Percentiles rank a stretch among this genome's conserved stretches.
These are phyloP conservation scores for Pythium coloratum DNA, from an alignment of 352 stramenopile species.

Conservation along the genomic window DNA sequence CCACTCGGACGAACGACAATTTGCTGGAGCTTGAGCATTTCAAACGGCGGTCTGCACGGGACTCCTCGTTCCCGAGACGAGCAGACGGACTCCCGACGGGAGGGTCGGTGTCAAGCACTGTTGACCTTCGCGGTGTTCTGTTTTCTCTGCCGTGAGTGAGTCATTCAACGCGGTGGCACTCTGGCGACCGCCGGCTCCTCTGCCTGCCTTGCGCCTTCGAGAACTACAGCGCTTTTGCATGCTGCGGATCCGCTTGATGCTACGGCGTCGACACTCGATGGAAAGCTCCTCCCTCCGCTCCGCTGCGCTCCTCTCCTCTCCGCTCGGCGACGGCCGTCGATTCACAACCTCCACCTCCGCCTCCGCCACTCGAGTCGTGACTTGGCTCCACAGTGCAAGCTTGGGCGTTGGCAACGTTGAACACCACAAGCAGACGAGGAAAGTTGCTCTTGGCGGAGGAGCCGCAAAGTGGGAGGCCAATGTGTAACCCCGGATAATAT, in stretches of 20 bases:
- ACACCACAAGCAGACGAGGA: slow-evolving; percentile 1
- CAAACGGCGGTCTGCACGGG: no score
- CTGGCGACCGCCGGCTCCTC: no score
- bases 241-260: not conserved
- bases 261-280: not conserved
- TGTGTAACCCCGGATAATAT: slow-evolving; percentile 5
- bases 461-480: not conserved
- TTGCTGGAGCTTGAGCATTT: no score
- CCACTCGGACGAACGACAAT: no score
- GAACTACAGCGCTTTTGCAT: not conserved
- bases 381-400: not conserved
- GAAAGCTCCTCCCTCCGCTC: not conserved
- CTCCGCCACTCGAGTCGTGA: not conserved
- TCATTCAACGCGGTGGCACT: not conserved
- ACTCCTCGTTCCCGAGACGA: not conserved
- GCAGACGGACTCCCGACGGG: not conserved
- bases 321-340: not conserved
- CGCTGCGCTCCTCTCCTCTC: not conserved
- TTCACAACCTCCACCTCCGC: slow-evolving; percentile 3
- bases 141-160: not conserved
- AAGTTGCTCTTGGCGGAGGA: not conserved
- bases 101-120: no score
- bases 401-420: not conserved
- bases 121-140: not conserved
- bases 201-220: not conserved